Evolutionary conservation across 164 flowering plant genomes (phyloP), one percentile per base, ranked within the genome.

Genomic region (Stephania yunnanensis): DNA sequence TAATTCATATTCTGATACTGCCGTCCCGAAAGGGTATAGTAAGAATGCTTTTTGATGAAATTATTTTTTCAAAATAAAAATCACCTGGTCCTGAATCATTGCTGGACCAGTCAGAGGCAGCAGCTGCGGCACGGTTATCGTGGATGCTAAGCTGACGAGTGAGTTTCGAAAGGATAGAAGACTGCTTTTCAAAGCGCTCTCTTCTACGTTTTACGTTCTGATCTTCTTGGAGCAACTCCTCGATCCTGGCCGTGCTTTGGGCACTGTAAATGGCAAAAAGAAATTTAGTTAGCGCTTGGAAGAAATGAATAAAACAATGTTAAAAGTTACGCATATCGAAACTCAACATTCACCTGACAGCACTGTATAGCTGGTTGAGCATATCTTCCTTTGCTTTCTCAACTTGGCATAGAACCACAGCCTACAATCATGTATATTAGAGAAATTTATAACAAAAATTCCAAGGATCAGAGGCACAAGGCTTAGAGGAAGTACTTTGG

Each of bases 391-490:
- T 96, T 6, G 99, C 97, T 80, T 94, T 96, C 80, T 96, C 99
- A 20, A 96, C 99, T 92, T 96, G 99, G 81, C 99, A 96, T 77
- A 96, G 97, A 77, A 96, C 99, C 72, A 96, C 97, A 0, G 99
- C 99, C 99, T 96, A 90, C 44, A 78, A 20, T 25, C 29, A 58
- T 0, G 9, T 30, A 50, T 10, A 46, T 36, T 46, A 25, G 72
- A 46, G 44, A 13, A 71, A 50, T 19, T 7, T 4, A 17, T 8
- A 61, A 20, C 7, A 61, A 7, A 61, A 61, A 36, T 36, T 61
- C 4, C 20, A 19, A 61, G n/a, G 25, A n/a, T 61, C 25, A 61
- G 66, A 61, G 20, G 9, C n/a, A n/a, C 20, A n/a, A 19, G 66
- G 66, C n/a, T 61, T 61, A 5, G n/a, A 61, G 20, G 66, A 20